These are phyloP conservation scores for Camelina laxa DNA, from an alignment of 345 rosid genomes.

Conservation along the genomic window DNA sequence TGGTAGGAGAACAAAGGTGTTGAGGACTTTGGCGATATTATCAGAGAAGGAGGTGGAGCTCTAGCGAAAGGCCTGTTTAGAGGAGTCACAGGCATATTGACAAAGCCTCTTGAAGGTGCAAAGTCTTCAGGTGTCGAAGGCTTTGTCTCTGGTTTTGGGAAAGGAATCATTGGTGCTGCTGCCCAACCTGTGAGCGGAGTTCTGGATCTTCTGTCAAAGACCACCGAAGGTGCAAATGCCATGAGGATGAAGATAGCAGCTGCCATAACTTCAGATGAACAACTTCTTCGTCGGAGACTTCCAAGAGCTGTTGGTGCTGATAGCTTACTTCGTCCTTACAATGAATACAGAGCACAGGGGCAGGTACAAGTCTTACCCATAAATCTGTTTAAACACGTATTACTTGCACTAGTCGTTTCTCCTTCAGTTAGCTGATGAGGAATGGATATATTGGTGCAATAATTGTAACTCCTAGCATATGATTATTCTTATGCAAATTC, in stretches of 20 bases:
- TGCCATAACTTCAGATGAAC: constrained; percentile 97
- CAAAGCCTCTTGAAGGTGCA: constrained; percentile 99
- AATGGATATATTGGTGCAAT: constrained; percentile 8
- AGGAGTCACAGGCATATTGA: constrained; percentile 98
- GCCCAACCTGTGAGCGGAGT: constrained; percentile 99
- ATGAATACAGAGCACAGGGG: constrained; percentile 87
- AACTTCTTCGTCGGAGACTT: constrained; percentile 89
- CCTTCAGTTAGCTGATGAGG: constrained; percentile 8
- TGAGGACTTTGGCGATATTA: constrained; percentile 91
- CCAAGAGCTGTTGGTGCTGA: constrained; percentile 94
- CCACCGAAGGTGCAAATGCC: constrained; percentile 99
- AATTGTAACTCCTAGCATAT: constrained; percentile 7
- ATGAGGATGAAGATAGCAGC: constrained; percentile 97
- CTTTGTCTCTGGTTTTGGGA: constrained; percentile 97
- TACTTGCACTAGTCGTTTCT: not conserved
- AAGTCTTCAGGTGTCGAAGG: constrained; percentile 96
- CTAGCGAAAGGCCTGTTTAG: constrained; percentile 94
- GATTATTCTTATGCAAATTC: not conserved
- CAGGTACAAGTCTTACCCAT: constrained; percentile 60
- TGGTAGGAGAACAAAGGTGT: constrained; percentile 94
- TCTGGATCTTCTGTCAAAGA: constrained; percentile 95
- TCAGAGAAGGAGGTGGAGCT: constrained; percentile 99
- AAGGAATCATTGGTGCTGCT: constrained; percentile 97
- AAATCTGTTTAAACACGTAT: constrained; percentile 10
- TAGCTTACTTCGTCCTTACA: constrained; percentile 86